phyloP scores from a whole-genome alignment of 805 yeast genomes.

The Starmerella bombicola region DNA sequence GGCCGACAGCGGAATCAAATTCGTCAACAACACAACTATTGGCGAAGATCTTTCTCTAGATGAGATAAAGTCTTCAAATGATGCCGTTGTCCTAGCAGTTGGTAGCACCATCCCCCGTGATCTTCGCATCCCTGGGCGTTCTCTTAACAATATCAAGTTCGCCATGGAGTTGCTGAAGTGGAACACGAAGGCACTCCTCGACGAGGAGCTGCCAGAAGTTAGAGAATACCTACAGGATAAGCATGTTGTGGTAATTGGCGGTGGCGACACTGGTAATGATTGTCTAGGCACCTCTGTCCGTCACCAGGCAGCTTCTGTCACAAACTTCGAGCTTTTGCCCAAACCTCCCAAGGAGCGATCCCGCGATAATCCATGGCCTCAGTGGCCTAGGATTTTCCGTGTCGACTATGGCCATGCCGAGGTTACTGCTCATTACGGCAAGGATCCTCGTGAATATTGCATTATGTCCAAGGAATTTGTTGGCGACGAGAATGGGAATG shows the following conservation, averaged over 20 bases:
- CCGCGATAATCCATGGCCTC: constrained; percentile 98
- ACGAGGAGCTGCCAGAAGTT: constrained; percentile 65
- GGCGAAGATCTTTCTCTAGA: constrained; percentile 72
- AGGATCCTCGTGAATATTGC: constrained; percentile 94
- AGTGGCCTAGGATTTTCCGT: constrained; percentile 96
- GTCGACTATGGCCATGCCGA: constrained; percentile 97
- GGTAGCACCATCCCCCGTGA: constrained; percentile 97
- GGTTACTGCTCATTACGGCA: constrained; percentile 87
- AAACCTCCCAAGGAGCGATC: constrained; percentile 77
- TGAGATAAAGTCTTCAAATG: constrained; percentile 49
- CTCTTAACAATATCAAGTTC: constrained; percentile 73
- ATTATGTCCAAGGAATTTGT: constrained; percentile 90
- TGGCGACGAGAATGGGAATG: constrained; percentile 90
- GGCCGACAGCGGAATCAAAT: constrained; percentile 78
- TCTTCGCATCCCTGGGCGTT: constrained; percentile 87
- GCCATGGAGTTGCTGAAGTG: constrained; percentile 86
- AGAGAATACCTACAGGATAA: constrained; percentile 64
- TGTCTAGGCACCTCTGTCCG: constrained; percentile 95
- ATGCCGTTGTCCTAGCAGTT: constrained; percentile 82
- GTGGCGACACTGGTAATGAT: constrained; percentile 99
- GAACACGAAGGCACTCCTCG: constrained; percentile 83
- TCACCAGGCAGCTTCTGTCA: constrained; percentile 91
- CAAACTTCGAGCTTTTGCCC: constrained; percentile 88
- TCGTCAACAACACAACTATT: constrained; percentile 62
- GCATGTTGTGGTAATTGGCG: constrained; percentile 92